Conservation (phyloP, 257 asterid species). For the Gentiana straminea region DNA sequence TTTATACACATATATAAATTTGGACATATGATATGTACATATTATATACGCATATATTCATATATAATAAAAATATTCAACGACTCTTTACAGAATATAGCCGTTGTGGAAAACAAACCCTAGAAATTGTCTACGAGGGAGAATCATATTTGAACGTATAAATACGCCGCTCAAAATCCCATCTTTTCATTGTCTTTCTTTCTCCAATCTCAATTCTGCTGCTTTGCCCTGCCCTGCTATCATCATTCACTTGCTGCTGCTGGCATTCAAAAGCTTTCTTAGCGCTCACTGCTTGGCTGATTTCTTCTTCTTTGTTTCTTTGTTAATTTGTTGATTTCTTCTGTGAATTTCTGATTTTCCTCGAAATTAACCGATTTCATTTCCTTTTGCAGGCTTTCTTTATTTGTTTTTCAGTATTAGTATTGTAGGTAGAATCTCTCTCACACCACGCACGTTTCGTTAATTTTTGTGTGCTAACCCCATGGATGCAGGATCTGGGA, state of each 20-base stretch:
- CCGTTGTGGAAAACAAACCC: background rate
- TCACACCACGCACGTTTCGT: background rate
- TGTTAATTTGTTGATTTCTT: slow-evolving; percentile 8
- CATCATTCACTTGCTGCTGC: background rate
- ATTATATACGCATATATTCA: too few species aligned
- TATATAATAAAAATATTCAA: too few species aligned
- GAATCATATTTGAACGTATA: too few species aligned
- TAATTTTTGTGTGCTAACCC: slow-evolving; percentile 24
- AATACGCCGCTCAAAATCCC: background rate
- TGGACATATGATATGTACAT: too few species aligned
- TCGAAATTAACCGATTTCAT: slow-evolving; percentile 32
- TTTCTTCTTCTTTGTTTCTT: background rate
- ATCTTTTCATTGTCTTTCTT: slow-evolving; percentile 6
- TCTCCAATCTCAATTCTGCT: slow-evolving; percentile 12
- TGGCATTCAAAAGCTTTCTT: background rate
- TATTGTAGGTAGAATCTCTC: background rate
- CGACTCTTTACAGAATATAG: too few species aligned
- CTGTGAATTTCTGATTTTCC: slow-evolving; percentile 12
- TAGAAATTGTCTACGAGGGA: too few species aligned
- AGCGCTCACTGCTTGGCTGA: slow-evolving; percentile 1
- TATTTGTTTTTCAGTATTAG: background rate
- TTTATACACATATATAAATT: too few species aligned
- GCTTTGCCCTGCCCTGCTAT: background rate
- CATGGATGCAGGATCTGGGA: slow-evolving; percentile 64
- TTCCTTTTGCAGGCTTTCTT: background rate